Conservation (phyloP, 202 grass and related monocot genomes). For the Dendrocalamus latiflorus region DNA sequence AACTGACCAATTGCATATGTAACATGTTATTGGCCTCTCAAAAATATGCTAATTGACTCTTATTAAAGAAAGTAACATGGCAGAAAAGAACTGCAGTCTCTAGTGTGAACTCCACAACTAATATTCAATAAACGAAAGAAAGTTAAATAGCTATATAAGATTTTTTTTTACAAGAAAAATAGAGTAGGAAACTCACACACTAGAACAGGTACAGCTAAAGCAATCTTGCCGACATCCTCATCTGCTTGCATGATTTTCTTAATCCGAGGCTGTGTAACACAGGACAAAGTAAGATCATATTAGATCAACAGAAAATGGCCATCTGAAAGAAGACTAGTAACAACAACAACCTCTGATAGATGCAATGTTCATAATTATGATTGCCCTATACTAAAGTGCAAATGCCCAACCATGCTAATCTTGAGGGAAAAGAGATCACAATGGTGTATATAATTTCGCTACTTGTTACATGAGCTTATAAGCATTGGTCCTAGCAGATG, state of each 20-base stretch:
- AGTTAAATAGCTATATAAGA: background rate
- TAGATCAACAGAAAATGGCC: background rate
- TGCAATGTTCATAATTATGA: background rate
- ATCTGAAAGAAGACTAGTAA: background rate
- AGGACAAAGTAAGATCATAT: slow-evolving; percentile 2
- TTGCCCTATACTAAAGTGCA: background rate
- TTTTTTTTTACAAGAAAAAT: background rate
- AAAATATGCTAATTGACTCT: background rate
- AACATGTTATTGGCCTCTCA: background rate
- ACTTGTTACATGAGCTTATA: slow-evolving; percentile 1
- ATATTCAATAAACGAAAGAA: background rate
- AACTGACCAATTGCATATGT: background rate
- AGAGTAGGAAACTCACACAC: slow-evolving; percentile 63
- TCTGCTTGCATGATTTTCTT: slow-evolving; percentile 99
- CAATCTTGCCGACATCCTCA: slow-evolving; percentile 93
- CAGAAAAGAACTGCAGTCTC: background rate
- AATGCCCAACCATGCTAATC: background rate
- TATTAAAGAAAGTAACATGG: background rate
- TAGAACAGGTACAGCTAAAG: slow-evolving; percentile 87
- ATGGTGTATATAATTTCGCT: background rate
- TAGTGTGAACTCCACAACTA: background rate
- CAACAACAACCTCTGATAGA: background rate
- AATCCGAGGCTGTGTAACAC: slow-evolving; percentile 62
- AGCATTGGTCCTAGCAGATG: slow-evolving; percentile 3
- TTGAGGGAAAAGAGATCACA: background rate